These are phyloP conservation scores for Dothidotthia symphoricarpi DNA, from an alignment of 2,329 filamentous ascomycete genomes.

Conservation along the genomic window DNA sequence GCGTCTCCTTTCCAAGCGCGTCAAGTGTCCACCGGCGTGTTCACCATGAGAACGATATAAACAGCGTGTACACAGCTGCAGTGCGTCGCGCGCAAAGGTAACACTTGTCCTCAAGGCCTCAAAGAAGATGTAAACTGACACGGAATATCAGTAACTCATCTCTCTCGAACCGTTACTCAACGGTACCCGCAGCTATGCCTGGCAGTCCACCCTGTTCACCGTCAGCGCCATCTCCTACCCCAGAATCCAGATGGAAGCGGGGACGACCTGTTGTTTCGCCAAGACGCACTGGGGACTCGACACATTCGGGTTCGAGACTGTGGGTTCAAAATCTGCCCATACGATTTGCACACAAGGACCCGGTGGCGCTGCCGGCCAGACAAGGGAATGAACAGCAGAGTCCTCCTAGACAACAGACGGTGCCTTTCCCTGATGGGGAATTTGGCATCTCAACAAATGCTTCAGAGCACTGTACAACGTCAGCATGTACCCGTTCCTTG, in stretches of 20 bases:
- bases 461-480: too few relatives aligned
- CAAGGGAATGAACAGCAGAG: too few relatives aligned
- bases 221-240: slow-evolving; percentile 3
- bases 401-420: too few relatives aligned
- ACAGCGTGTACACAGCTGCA: slow-evolving; percentile 3
- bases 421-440: too few relatives aligned
- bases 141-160: not conserved
- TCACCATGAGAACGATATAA: slow-evolving; percentile 12
- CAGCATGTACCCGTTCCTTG: slow-evolving; percentile 1
- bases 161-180: not conserved
- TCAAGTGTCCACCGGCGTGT: slow-evolving; percentile 16
- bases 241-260: slow-evolving; percentile 19
- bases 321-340: not conserved
- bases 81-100: slow-evolving; percentile 2
- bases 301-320: not conserved
- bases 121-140: not conserved
- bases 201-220: slow-evolving; percentile 5
- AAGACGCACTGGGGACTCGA: slow-evolving; percentile 3
- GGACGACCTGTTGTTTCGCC: slow-evolving; percentile 16
- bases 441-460: too few relatives aligned
- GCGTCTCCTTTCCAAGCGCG: slow-evolving; percentile 29
- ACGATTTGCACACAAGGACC: not conserved
- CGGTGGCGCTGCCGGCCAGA: too few relatives aligned
- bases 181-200: slow-evolving; percentile 3
- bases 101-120: not conserved